Evolutionary conservation across 2,329 filamentous ascomycete species (phyloP), one percentile per base, ranked within the genome.

Genomic region (Volutella citrinella): DNA sequence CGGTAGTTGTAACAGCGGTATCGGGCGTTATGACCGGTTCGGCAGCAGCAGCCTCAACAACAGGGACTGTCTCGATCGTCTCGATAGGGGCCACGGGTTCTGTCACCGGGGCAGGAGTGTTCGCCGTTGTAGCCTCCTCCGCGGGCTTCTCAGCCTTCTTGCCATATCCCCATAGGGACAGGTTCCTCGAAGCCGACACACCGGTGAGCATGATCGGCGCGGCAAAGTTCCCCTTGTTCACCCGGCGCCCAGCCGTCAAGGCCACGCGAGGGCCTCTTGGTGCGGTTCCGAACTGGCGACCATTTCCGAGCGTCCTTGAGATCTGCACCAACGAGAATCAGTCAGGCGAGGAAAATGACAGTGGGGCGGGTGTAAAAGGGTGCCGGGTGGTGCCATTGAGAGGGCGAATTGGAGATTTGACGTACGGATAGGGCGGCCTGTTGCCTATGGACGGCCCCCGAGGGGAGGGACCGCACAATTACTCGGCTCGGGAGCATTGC

Each of bases 401-500:
- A 22, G 11, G 18, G 14, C 8, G 10, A 9, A 13, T 12, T 14
- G 10, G 3, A 13, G 13, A 18, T 6, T 20, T 8, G 13, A 40
- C 56, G 19, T 52, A 64, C 59, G 15, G 49, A 46, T 52, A 52
- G 55, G 34, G 40, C 48, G 12, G 47, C 46, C 18, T 56, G 27
- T 34, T 54, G 57, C 45, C 54, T 58, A 42, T 55, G 54, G 24
- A 53, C 29, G 33, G 53, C 50, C 42, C 48, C 45, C 25, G 61
- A 57, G 43, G 63, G 56, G 36, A 65, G 42, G 33, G 63, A 61
- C 45, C 62, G 61, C 48, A 60, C 55, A 49, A 66, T 56, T 52
- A 64, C 66, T 64, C 65, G 64, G 43, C 66, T 68, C 37, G 65
- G 64, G 52, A 70, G 60, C 66, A 70, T 70, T 38, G 47, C 60